A percentile compares a stretch with the other conserved stretches of the same genome.
Evolutionary conservation across 306 rosid species (phyloP).

Genomic region (Dryas alaskensis): DNA sequence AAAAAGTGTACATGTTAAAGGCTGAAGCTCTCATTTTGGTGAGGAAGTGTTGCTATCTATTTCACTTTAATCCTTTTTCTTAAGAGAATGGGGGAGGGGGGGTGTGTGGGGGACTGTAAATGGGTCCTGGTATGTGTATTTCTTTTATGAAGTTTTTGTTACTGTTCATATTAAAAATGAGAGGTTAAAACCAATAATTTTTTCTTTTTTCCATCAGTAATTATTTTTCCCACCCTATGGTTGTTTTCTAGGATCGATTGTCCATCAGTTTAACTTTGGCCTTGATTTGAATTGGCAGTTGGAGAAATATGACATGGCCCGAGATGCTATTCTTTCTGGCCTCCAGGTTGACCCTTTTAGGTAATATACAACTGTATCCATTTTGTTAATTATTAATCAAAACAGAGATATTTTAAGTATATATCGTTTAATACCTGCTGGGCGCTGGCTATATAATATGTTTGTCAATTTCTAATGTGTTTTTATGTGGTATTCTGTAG

Average conservation of each 20-base stretch:
- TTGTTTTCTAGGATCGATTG: neutral
- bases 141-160: neutral
- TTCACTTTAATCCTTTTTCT: neutral
- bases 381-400: slow-evolving; percentile 11
- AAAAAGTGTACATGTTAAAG: slow-evolving; percentile 70
- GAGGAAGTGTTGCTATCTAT: slow-evolving; percentile 20
- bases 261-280: neutral
- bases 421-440: slow-evolving; percentile 23
- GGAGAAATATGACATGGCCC: slow-evolving; percentile 79
- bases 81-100: too few relatives aligned
- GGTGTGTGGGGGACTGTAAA: neutral
- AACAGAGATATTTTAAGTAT: neutral
- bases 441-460: slow-evolving; percentile 23
- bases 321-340: slow-evolving; percentile 84
- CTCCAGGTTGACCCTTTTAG: slow-evolving; percentile 85
- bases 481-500: slow-evolving; percentile 54
- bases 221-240: neutral
- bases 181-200: neutral
- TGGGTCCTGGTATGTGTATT: neutral
- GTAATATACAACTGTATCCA: slow-evolving; percentile 40
- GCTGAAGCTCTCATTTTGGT: slow-evolving; percentile 74
- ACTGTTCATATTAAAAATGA: neutral
- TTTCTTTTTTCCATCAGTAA: too few relatives aligned
- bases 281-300: slow-evolving; percentile 54
- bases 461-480: slow-evolving; percentile 19